phyloP scores from a whole-genome alignment of 2,329 filamentous ascomycete genomes.

The Akanthomyces lecanii region DNA sequence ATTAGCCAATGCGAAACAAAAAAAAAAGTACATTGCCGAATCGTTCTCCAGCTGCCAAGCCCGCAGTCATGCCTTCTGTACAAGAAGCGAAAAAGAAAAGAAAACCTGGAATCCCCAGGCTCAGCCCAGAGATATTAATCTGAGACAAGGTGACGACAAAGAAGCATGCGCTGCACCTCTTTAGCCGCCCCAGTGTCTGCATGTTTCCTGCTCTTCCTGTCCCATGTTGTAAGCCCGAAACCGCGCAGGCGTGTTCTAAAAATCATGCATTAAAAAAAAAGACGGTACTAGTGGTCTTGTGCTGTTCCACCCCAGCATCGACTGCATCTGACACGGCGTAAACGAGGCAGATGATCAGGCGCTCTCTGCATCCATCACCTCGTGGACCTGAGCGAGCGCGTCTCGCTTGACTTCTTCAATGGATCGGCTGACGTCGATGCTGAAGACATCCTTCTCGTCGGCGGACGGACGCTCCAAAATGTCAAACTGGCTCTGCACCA shows the following conservation, averaged over 20 bases:
- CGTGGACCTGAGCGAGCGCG: conserved; percentile 53
- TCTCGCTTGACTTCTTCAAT: conserved; percentile 57
- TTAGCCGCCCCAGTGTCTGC: neutral
- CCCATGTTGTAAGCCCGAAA: neutral
- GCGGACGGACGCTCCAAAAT: conserved; percentile 75
- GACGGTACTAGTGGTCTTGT: neutral
- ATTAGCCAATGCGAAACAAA: neutral
- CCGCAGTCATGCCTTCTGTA: neutral
- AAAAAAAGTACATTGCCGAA: conserved; percentile 3
- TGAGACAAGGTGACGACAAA: conserved; percentile 8
- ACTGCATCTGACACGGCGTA: neutral
- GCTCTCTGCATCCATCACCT: conserved; percentile 39
- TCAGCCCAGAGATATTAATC: conserved; percentile 3
- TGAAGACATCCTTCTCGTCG: conserved; percentile 69
- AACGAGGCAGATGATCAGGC: conserved; percentile 12
- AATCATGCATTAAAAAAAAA: neutral
- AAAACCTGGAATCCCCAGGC: neutral
- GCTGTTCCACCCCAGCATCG: neutral
- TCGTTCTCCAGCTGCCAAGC: conserved; percentile 5
- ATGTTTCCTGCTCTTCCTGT: neutral
- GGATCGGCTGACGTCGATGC: conserved; percentile 61
- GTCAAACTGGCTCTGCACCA: conserved; percentile 90
- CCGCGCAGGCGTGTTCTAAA: neutral
- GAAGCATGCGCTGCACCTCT: conserved; percentile 3
- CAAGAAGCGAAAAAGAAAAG: conserved; percentile 2